Evolutionary conservation across 2,329 filamentous ascomycete species (phyloP), one percentile per base, ranked within the genome.

Genomic region (Aspergillus sp.): DNA sequence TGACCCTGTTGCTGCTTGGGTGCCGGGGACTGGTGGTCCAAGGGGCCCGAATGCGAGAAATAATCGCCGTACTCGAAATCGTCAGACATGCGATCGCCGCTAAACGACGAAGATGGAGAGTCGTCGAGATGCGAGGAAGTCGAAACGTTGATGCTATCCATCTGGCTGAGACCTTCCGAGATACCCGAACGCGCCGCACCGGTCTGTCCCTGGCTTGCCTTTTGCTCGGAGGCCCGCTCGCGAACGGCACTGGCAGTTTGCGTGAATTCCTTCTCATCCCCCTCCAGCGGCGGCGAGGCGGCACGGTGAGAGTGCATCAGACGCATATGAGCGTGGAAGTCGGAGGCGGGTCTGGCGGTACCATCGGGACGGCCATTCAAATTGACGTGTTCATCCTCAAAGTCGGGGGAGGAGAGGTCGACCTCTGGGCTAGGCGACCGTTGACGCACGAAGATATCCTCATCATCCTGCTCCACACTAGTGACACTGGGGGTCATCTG

Each of bases 251-350:
- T 88, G 13, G 93, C 93, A 1, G 90, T 97, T 70, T 95, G 88
- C 5, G 91, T 96, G 64, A 98, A 98, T 69, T 97, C 93, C 63
- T 86, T 88, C 75, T 97, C 91, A 59, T 97, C 91, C 60, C 87
- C 89, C 72, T 97, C 91, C 33, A 97, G 77, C 13, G 90, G 89
- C 45, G 91, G 90, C 54, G 88, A 93, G 20, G 86, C 83, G n/a
- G 85, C 86, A 50, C 87, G 83, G 51, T 83, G 78, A 52, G 80
- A 82, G 58, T 84, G 80, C 53, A 72, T 66, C 25, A 71, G 49
- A 45, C 87, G 83, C 51, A 82, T 77, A 56, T 79, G 81, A 56
- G 82, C 78, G 44, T 63, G 61, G 59, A 86, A 86, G 22, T 61
- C 56, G 38, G 60, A 56, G 15, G 46, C 55, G 19, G 51, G 49